Conservation (phyloP, 257 asterid species). For the Penstemon davidsonii region DNA sequence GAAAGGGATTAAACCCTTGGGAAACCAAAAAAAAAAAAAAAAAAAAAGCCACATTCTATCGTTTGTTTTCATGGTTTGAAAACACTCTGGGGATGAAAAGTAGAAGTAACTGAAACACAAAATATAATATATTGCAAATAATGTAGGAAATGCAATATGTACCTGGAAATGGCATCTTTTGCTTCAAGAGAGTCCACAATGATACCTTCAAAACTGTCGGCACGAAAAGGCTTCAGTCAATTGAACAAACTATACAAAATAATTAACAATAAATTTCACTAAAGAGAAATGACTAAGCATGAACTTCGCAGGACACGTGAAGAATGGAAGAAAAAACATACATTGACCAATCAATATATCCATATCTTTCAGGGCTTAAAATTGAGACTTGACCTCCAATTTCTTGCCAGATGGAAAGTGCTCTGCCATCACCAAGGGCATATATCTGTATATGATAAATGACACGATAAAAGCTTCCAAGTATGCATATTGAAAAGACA, state of each 20-base stretch:
- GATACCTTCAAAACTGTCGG: conserved; percentile 84
- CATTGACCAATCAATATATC: conserved; percentile 89
- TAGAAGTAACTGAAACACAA: conserved; percentile 19
- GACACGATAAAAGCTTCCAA: conserved; percentile 13
- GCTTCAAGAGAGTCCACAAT: conserved; percentile 84
- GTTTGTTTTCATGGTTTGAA: background rate
- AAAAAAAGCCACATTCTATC: background rate
- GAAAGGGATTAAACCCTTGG: no score
- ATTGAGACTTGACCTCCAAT: conserved; percentile 73
- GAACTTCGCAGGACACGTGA: conserved; percentile 30
- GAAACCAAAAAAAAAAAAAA: no score
- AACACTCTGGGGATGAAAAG: conserved; percentile 14
- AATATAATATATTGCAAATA: background rate
- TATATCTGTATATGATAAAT: conserved; percentile 55
- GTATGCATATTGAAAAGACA: conserved; percentile 16
- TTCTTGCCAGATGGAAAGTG: conserved; percentile 72
- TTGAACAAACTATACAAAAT: conserved; percentile 21
- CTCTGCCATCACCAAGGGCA: conserved; percentile 71
- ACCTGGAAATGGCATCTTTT: conserved; percentile 78
- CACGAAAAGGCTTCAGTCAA: conserved; percentile 38
- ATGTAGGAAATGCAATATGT: conserved; percentile 19
- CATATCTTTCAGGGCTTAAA: conserved; percentile 74
- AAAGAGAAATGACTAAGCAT: conserved; percentile 16
- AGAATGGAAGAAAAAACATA: conserved; percentile 45
- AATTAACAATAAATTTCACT: conserved; percentile 20